A percentile compares a stretch with the other conserved stretches of the same genome.
These are phyloP conservation scores for Blastocrithidia nonstop DNA, from an alignment of 208 protist genomes.

Conservation along the genomic window DNA sequence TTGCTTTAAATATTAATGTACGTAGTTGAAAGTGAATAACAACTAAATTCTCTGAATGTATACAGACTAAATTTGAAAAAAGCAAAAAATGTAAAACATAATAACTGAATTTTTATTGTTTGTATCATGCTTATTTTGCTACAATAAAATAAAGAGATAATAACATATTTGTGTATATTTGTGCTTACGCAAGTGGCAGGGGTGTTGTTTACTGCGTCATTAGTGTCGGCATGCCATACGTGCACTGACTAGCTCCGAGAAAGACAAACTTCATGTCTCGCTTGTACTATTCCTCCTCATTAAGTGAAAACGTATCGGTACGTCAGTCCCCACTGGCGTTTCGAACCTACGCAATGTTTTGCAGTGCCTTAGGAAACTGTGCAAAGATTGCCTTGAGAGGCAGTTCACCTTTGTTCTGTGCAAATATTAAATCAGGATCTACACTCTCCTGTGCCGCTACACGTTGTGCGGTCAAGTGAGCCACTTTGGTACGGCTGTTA, in stretches of 20 bases:
- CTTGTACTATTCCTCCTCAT: slow-evolving; percentile 77
- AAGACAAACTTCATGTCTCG: slow-evolving; percentile 40
- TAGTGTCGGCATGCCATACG: slow-evolving; percentile 13
- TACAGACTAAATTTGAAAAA: no score
- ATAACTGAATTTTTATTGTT: no score
- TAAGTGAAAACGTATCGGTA: slow-evolving; percentile 55
- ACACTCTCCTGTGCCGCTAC: slow-evolving; percentile 58
- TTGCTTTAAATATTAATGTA: not conserved
- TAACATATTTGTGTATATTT: not conserved
- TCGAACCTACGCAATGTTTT: slow-evolving; percentile 36
- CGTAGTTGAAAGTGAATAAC: no score
- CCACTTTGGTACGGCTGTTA: slow-evolving; percentile 69
- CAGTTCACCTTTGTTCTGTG: slow-evolving; percentile 57
- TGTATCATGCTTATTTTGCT: no score
- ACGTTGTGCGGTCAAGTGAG: slow-evolving; percentile 47
- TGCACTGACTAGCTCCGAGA: slow-evolving; percentile 58
- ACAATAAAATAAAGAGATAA: not conserved
- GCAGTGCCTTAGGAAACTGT: slow-evolving; percentile 50
- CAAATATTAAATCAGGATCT: slow-evolving; percentile 75
- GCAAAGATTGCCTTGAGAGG: slow-evolving; percentile 64
- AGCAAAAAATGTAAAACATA: no score
- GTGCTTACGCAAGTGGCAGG: not conserved
- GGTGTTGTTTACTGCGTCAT: not conserved
- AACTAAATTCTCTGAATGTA: no score
- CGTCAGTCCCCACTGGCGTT: slow-evolving; percentile 75